Conservation (phyloP, 352 stramenopile species). For the Blastocystis sp. region DNA sequence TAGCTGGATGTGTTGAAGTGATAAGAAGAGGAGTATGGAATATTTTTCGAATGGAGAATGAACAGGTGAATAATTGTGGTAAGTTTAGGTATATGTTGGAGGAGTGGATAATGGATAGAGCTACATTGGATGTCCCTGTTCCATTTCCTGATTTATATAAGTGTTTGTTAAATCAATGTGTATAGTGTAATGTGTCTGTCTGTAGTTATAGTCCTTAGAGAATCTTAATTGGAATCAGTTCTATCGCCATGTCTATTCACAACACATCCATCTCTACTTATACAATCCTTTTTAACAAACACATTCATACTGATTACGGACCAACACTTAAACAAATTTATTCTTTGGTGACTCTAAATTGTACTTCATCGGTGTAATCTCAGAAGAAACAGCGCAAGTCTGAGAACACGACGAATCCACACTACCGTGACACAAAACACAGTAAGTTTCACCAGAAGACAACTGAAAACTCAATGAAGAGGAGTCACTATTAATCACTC, state of each 20-base stretch:
- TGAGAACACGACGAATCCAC: background rate
- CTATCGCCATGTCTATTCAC: background rate
- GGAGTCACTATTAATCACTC: background rate
- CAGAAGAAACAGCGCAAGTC: background rate
- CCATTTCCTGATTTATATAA: conserved; percentile 53
- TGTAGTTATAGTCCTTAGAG: too few relatives aligned
- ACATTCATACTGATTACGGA: too few relatives aligned
- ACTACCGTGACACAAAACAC: background rate
- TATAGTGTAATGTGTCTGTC: too few relatives aligned
- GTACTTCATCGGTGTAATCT: background rate
- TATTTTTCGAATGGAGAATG: conserved; percentile 67
- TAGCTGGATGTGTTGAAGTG: conserved; percentile 33
- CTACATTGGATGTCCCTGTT: conserved; percentile 58
- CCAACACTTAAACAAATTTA: background rate
- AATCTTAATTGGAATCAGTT: too few relatives aligned
- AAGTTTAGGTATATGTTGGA: conserved; percentile 50
- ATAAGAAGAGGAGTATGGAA: conserved; percentile 53
- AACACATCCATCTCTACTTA: background rate
- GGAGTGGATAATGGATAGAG: conserved; percentile 10
- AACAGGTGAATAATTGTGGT: conserved; percentile 67
- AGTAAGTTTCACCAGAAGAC: background rate
- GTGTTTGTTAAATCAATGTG: background rate
- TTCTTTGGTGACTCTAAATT: conserved; percentile 15
- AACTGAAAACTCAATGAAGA: background rate
- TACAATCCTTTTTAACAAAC: background rate